Evolutionary conservation across 148 eudicot species (phyloP), one percentile per base, ranked within the genome.

Genomic region (Drosera capensis): DNA sequence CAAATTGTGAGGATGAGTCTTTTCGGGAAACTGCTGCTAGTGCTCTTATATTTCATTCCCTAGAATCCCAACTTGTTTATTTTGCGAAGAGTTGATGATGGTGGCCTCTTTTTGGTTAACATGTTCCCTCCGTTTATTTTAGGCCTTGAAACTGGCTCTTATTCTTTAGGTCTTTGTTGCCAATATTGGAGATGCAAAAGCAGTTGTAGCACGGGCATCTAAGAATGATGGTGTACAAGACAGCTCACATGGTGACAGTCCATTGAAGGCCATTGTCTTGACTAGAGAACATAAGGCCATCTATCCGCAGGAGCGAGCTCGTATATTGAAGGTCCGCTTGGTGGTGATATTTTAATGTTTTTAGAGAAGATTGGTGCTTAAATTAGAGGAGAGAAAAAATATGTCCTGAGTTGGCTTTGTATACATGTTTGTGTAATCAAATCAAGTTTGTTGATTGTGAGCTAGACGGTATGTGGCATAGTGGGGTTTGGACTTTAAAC

Each of bases 231-330:
- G 55, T 52, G 49, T 43, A 14, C 48, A 53, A 53, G 68, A 67
- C 62, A 21, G 24, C 40, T 59, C 62, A 36, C 60, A 43, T 47
- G 51, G 34, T 59, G 53, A 23, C 40, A 65, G 49, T 59, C 20
- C 67, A 14, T 40, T 80, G 47, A 85, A 77, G 68, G 82, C 95
- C 26, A 85, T 85, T 72, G 90, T 85, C 54, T 62, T 85, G 54
- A 85, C 95, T 2, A 74, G 90, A 71, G 90, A 85, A 57, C 94
- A 84, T 63, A 80, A 85, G 66, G 95, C 90, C 60, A 80, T 85
- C 55, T 85, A 77, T 47, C 95, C 95, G 15, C 86, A 74, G 55
- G 90, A 85, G 56, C 78, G 90, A 34, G 68, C 74, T 49, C 77
- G 95, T 8, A 80, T 85, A 51, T 85, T 77, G 56, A 85, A 85